These are phyloP conservation scores for Tuctoria greenei DNA, from an alignment of 176 grass and related monocot genomes.

Conservation along the genomic window DNA sequence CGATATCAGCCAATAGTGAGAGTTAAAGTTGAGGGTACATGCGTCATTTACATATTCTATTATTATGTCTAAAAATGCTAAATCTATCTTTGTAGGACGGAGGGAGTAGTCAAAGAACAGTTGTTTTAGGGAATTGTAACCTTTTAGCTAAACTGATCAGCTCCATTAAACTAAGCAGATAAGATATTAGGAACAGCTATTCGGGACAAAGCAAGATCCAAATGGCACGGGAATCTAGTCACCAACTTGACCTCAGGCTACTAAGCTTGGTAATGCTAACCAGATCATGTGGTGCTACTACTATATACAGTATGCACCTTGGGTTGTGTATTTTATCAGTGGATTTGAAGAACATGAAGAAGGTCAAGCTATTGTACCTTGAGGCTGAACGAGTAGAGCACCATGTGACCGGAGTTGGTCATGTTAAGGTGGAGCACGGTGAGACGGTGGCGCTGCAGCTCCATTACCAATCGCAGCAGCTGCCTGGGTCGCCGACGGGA, in stretches of 20 bases:
- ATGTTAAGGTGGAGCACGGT: slow-evolving; percentile 80
- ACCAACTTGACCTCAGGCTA: slow-evolving; percentile 14
- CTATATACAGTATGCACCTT: slow-evolving; percentile 3
- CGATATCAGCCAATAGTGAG: too few relatives aligned
- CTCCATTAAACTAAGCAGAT: slow-evolving; percentile 30
- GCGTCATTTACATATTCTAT: too few relatives aligned
- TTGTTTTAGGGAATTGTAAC: slow-evolving; percentile 7
- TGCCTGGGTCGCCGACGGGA: slow-evolving; percentile 59
- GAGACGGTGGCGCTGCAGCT: slow-evolving; percentile 58
- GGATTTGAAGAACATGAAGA: neutral
- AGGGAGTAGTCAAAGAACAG: neutral
- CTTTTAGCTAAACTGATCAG: slow-evolving; percentile 27
- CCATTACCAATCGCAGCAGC: slow-evolving; percentile 58
- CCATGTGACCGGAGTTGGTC: slow-evolving; percentile 50
- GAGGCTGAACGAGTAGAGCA: slow-evolving; percentile 82
- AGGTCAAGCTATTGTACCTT: slow-evolving; percentile 48
- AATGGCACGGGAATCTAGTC: slow-evolving; percentile 37
- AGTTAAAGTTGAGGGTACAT: too few relatives aligned
- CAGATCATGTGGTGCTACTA: slow-evolving; percentile 22
- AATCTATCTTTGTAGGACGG: too few relatives aligned
- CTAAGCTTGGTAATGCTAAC: slow-evolving; percentile 39
- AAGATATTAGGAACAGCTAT: slow-evolving; percentile 29
- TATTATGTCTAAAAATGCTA: too few relatives aligned
- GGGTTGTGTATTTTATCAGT: slow-evolving; percentile 25
- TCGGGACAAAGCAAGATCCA: slow-evolving; percentile 42